Evolutionary conservation across 257 asterid genomes (phyloP).

Genomic region (Forsythia suspensa): DNA sequence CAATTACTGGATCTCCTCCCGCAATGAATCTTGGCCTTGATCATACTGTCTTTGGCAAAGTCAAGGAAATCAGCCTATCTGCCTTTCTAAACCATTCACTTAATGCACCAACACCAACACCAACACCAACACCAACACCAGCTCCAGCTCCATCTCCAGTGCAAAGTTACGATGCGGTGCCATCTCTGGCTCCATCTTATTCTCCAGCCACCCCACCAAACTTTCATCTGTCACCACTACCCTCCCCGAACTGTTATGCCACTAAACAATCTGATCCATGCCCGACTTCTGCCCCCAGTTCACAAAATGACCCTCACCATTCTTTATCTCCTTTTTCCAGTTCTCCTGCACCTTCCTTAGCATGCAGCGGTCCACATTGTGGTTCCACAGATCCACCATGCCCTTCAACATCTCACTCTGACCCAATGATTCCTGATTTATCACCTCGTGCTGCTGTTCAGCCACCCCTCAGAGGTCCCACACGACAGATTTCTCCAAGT

Average conservation of each 20-base stretch:
- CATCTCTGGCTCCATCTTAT: conserved; percentile 42
- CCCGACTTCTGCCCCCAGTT: conserved; percentile 31
- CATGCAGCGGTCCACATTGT: conserved; percentile 29
- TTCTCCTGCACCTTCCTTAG: conserved; percentile 36
- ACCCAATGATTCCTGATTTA: conserved; percentile 28
- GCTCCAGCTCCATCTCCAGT: conserved; percentile 29
- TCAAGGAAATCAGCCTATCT: conserved; percentile 70
- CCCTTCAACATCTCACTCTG: conserved; percentile 33
- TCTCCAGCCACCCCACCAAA: conserved; percentile 40
- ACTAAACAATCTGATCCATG: conserved; percentile 29
- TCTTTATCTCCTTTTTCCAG: conserved; percentile 26
- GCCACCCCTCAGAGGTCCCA: conserved; percentile 33
- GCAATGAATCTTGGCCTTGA: conserved; percentile 78
- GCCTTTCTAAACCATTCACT: conserved; percentile 56
- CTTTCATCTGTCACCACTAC: conserved; percentile 25
- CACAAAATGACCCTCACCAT: conserved; percentile 14
- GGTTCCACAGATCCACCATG: conserved; percentile 39
- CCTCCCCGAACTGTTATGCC: conserved; percentile 35
- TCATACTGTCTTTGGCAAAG: conserved; percentile 72
- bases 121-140: conserved; percentile 48
- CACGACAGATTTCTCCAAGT: conserved; percentile 30
- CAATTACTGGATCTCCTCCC: conserved; percentile 48
- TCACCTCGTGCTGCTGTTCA: conserved; percentile 33
- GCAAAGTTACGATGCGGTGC: conserved; percentile 27
- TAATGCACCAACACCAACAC: conserved; percentile 42